These are phyloP conservation scores for Ascochyta rabiei DNA, from an alignment of 2,329 filamentous ascomycete species.

Conservation along the genomic window DNA sequence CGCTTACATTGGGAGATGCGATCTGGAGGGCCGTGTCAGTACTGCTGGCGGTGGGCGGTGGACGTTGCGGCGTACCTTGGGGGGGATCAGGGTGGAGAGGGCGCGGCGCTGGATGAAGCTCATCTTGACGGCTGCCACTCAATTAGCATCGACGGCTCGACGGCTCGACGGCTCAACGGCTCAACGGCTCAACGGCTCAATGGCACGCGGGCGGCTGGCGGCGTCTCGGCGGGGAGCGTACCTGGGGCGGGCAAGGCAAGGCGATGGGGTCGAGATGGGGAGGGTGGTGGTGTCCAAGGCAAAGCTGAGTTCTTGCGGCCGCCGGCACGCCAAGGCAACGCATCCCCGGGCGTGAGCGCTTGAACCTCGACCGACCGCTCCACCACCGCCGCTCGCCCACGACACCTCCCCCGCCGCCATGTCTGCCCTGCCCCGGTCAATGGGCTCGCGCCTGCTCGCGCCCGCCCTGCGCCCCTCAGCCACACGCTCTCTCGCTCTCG, in stretches of 20 bases:
- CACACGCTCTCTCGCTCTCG: conserved; percentile 28
- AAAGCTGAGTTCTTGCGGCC: conserved; percentile 39
- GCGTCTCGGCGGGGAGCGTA: conserved; percentile 28
- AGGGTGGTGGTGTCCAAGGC: conserved; percentile 40
- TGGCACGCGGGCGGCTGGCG: conserved; percentile 11
- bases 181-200: conserved; percentile 33
- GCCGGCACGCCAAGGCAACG: conserved; percentile 28
- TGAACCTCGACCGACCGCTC: conserved; percentile 30
- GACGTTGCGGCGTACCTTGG: conserved; percentile 73
- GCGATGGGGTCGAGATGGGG: conserved; percentile 44
- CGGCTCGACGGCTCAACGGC: conserved; percentile 38
- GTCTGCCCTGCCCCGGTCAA: conserved; percentile 49
- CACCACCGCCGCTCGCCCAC: conserved; percentile 21
- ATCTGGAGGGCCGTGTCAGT: conserved; percentile 63
- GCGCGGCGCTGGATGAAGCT: conserved; percentile 89
- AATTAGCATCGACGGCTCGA: conserved; percentile 47
- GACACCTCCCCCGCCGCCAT: conserved; percentile 38
- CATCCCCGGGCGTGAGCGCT: conserved; percentile 30
- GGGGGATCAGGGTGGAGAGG: conserved; percentile 98
- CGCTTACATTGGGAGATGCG: conserved; percentile 81
- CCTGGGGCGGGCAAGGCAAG: conserved; percentile 47
- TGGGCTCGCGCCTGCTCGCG: conserved; percentile 50
- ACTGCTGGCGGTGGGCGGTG: conserved; percentile 14
- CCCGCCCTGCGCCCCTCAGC: conserved; percentile 39
- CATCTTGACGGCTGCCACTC: conserved; percentile 68